A percentile compares a stretch with the other conserved stretches of the same genome.
Conservation (phyloP, 768 basidiomycete species). For the Strobilomyces confusus region DNA sequence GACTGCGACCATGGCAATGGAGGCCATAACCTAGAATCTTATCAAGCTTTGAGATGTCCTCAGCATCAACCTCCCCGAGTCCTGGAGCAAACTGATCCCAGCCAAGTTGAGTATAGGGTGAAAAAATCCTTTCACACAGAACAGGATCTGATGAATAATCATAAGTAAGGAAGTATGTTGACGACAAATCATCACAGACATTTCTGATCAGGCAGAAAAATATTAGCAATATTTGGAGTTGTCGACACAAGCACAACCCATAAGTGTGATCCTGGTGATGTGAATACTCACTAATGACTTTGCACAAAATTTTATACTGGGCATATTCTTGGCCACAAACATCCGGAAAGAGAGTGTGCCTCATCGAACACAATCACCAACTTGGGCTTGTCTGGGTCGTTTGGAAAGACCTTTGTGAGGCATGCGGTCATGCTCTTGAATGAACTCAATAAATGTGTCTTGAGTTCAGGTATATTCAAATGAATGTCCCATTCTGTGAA, state of each 20-base stretch:
- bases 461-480: not conserved
- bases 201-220: not conserved
- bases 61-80: not conserved
- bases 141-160: conserved; percentile 4
- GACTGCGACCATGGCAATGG: not conserved
- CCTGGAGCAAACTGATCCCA: not conserved
- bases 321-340: no score
- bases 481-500: not conserved
- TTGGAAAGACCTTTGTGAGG: not conserved
- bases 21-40: conserved; percentile 1
- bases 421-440: not conserved
- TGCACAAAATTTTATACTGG: not conserved
- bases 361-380: conserved; percentile 17
- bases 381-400: not conserved
- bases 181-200: not conserved
- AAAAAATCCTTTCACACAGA: not conserved
- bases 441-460: not conserved
- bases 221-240: conserved; percentile 4
- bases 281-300: conserved; percentile 2
- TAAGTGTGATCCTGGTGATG: not conserved
- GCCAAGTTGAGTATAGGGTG: not conserved
- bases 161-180: no score
- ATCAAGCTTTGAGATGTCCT: not conserved
- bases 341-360: not conserved
- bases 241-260: conserved; percentile 19